Conservation (phyloP, 345 rosid genomes). For the Conringia planisiliqua region DNA sequence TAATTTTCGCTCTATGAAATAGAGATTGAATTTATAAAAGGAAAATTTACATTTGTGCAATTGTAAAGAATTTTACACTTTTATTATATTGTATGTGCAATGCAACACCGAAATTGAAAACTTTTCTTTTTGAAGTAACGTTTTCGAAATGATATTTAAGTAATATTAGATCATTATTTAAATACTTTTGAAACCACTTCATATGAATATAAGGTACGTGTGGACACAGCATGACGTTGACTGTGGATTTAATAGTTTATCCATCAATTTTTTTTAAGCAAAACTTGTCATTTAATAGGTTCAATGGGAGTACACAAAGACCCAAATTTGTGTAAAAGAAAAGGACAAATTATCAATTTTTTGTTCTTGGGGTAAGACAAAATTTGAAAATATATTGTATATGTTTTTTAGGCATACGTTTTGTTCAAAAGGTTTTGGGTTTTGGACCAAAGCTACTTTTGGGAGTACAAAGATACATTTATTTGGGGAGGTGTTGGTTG, state of each 20-base stretch:
- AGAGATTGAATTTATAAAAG: not conserved
- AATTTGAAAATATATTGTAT: constrained; percentile 2
- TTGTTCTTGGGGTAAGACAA: constrained; percentile 28
- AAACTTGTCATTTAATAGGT: constrained; percentile 24
- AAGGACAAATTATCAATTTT: constrained; percentile 27
- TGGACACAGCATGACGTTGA: constrained; percentile 33
- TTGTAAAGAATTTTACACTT: too few relatives aligned
- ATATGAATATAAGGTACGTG: constrained; percentile 19
- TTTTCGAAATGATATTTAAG: not conserved
- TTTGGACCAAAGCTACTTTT: constrained; percentile 37
- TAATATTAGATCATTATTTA: not conserved
- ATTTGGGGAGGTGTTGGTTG: constrained; percentile 17
- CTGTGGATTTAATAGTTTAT: constrained; percentile 22
- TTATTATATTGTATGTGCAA: not conserved
- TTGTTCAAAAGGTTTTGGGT: constrained; percentile 35
- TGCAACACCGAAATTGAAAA: not conserved
- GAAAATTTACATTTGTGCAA: not conserved
- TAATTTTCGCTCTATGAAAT: not conserved
- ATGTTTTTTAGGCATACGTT: constrained; percentile 24
- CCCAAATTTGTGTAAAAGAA: constrained; percentile 29
- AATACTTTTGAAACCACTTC: not conserved
- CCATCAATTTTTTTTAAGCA: not conserved
- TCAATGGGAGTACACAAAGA: constrained; percentile 19
- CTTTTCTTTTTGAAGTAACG: constrained; percentile 9
- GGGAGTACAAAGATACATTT: constrained; percentile 24